phyloP scores from a whole-genome alignment of 345 rosid species.

The Eutrema yunnanense region DNA sequence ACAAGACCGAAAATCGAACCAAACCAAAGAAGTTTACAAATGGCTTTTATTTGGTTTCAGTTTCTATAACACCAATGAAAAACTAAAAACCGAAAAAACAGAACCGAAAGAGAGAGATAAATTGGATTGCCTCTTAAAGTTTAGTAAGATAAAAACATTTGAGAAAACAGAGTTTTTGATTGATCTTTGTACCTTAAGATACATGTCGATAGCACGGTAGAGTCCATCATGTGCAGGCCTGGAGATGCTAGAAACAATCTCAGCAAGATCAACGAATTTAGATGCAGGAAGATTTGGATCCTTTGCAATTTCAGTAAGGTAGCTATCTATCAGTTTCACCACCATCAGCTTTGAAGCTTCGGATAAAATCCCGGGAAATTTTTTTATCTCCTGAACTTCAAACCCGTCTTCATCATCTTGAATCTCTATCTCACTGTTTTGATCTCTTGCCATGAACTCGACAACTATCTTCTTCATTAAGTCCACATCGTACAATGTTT shows the following conservation, averaged over 20 bases:
- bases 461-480: slow-evolving; percentile 47
- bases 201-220: slow-evolving; percentile 80
- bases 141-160: background rate
- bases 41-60: background rate
- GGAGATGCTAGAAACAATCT: slow-evolving; percentile 51
- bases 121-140: background rate
- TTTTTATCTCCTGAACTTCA: slow-evolving; percentile 38
- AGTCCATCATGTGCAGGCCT: slow-evolving; percentile 81
- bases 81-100: background rate
- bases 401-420: slow-evolving; percentile 32
- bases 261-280: slow-evolving; percentile 63
- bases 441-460: slow-evolving; percentile 56
- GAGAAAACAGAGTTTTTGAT: background rate
- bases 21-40: background rate
- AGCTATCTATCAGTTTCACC: slow-evolving; percentile 65
- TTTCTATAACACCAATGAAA: background rate
- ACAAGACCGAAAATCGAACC: background rate
- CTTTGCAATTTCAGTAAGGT: slow-evolving; percentile 73
- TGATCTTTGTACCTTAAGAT: slow-evolving; percentile 49
- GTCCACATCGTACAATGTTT: slow-evolving; percentile 55
- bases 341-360: slow-evolving; percentile 87
- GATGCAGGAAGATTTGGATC: slow-evolving; percentile 52
- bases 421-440: slow-evolving; percentile 38
- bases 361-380: slow-evolving; percentile 50
- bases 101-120: background rate